Conservation (phyloP, 805 yeast genomes). For the Starmerella kuoi region DNA sequence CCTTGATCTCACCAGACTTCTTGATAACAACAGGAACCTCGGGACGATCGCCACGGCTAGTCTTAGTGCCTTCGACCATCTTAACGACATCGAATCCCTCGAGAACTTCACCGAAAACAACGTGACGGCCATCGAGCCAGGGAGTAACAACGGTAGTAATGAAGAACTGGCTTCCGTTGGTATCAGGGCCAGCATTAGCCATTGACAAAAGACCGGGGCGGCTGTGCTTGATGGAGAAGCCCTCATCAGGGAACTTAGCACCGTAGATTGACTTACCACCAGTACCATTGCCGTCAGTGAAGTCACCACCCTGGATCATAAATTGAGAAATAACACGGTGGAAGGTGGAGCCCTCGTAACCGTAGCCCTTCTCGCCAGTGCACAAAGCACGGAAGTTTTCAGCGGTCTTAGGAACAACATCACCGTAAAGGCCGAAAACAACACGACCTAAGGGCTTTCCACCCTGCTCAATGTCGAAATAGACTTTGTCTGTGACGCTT, state of each 20-base stretch:
- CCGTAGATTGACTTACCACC: slow-evolving; percentile 81
- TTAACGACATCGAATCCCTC: slow-evolving; percentile 70
- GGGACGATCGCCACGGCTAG: slow-evolving; percentile 63
- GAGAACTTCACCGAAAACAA: slow-evolving; percentile 89
- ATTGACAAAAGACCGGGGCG: slow-evolving; percentile 58
- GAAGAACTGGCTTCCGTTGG: slow-evolving; percentile 88
- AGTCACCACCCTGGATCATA: slow-evolving; percentile 85
- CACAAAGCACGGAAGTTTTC: slow-evolving; percentile 78
- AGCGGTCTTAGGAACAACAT: slow-evolving; percentile 74
- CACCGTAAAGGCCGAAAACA: slow-evolving; percentile 77
- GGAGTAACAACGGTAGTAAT: slow-evolving; percentile 81
- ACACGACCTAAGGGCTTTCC: slow-evolving; percentile 67
- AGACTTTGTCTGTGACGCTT: slow-evolving; percentile 64
- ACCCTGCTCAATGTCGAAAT: slow-evolving; percentile 74
- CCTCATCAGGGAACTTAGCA: slow-evolving; percentile 62
- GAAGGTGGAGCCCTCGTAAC: slow-evolving; percentile 52
- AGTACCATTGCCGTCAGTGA: slow-evolving; percentile 46
- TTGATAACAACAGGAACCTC: slow-evolving; percentile 48
- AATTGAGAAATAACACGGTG: slow-evolving; percentile 63
- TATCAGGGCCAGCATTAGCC: slow-evolving; percentile 63
- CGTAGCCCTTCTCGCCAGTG: slow-evolving; percentile 58
- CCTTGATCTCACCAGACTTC: slow-evolving; percentile 52
- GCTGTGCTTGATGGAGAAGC: slow-evolving; percentile 43
- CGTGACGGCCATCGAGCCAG: slow-evolving; percentile 92
- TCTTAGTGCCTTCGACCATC: slow-evolving; percentile 61